These are phyloP conservation scores for Phytophthora citrophthora DNA, from an alignment of 352 stramenopile genomes.

Conservation along the genomic window DNA sequence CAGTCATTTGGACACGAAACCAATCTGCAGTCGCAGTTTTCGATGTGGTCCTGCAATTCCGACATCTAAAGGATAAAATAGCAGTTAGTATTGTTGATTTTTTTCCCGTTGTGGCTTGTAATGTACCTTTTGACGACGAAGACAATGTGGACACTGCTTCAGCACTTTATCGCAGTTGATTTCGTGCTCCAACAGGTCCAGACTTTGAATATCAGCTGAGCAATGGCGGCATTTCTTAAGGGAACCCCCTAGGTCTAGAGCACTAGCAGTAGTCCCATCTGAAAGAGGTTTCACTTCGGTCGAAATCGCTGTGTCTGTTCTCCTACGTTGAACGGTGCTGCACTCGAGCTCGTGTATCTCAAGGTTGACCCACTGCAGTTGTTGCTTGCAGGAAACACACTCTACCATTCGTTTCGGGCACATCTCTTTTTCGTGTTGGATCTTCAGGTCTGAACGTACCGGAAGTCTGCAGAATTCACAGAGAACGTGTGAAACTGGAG, in stretches of 20 bases:
- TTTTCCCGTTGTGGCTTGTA: too few species aligned
- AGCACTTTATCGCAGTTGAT: conserved; percentile 79
- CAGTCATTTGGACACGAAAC: conserved; percentile 81
- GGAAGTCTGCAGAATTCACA: conserved; percentile 61
- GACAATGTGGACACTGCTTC: conserved; percentile 85
- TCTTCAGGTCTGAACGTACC: conserved; percentile 50
- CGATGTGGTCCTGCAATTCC: conserved; percentile 82
- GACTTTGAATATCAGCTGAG: conserved; percentile 41
- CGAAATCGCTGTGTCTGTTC: neutral
- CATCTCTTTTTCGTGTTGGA: conserved; percentile 59
- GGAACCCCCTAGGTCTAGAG: neutral
- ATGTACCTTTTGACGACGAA: conserved; percentile 75
- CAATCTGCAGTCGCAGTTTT: conserved; percentile 82
- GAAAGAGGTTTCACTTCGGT: conserved; percentile 5
- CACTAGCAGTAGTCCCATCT: neutral
- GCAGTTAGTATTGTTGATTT: neutral
- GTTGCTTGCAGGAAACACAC: conserved; percentile 45
- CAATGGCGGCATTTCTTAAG: conserved; percentile 80
- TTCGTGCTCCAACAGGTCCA: conserved; percentile 75
- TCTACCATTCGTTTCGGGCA: conserved; percentile 61
- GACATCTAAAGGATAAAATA: conserved; percentile 43
- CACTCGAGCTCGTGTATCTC: conserved; percentile 49
- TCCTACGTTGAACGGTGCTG: neutral
- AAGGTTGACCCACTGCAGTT: conserved; percentile 54
- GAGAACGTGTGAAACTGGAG: conserved; percentile 35